These are phyloP conservation scores for Naumovozyma dairenensis DNA, from an alignment of 805 yeast genomes.

Conservation along the genomic window DNA sequence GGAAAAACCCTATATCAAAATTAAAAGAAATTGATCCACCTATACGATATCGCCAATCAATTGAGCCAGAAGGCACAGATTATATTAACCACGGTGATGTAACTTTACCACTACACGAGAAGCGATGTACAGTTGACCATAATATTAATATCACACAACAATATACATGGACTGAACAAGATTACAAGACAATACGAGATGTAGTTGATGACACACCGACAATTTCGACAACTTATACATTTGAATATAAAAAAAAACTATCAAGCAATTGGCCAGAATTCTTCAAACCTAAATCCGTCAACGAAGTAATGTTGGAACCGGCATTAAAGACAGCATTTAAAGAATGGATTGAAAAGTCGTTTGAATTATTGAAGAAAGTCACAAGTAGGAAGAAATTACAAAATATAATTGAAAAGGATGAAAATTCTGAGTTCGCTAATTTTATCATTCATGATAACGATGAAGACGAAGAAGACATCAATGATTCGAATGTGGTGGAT, in stretches of 20 bases:
- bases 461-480: conserved; percentile 3
- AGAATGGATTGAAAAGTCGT: conserved; percentile 28
- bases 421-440: conserved; percentile 19
- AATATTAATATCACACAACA: too few relatives aligned
- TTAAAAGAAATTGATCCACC: conserved; percentile 13
- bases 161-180: conserved; percentile 5
- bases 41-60: conserved; percentile 11
- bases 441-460: conserved; percentile 29
- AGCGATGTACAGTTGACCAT: too few relatives aligned
- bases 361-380: conserved; percentile 25
- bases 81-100: background rate
- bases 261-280: conserved; percentile 25
- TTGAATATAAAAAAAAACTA: too few relatives aligned
- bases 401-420: conserved; percentile 5
- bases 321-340: conserved; percentile 13
- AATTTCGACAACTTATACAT: too few relatives aligned
- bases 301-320: conserved; percentile 26
- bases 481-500: conserved; percentile 13
- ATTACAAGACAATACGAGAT: too few relatives aligned
- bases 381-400: conserved; percentile 29
- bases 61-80: conserved; percentile 7
- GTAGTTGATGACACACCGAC: too few relatives aligned
- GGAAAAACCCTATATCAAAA: conserved; percentile 13
- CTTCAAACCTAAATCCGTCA: conserved; percentile 24
- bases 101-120: background rate